Base-by-base conservation (phyloP, 768 basidiomycete species). In the Leccinellum luteum region DNA sequence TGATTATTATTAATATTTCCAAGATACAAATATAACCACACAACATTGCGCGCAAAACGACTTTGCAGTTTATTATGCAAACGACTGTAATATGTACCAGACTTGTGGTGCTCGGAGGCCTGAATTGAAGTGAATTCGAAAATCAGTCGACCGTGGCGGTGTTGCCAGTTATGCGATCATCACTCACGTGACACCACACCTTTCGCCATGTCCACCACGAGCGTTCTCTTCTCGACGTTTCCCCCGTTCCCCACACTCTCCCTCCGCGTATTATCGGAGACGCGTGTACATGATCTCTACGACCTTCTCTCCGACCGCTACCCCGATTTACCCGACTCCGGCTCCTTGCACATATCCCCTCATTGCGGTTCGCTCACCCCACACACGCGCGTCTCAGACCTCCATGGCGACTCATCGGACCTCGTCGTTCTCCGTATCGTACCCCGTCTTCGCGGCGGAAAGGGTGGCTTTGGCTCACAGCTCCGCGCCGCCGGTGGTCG, bases 401-500 rank as follows among this genome's bases (percentile, higher is more conserved):
- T 76, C 8, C 64, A 72, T 63, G 66, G 55, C 19, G 65, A 68
- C 30, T 65, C 68, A 15, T 68, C 69, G 5, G 61, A 68, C 38
- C 72, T 90, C 27, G 76, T 93, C n/a, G 78, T 81, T 2, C 76
- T 98, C 1, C 81, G 92, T 0, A 78, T 96, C n/a, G 76, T 81
- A 1, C 88, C 92, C 0, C 78, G 87, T 25, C 69, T 98, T 7
- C 78, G 80, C 3, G 96, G 96, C 50, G 97, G 97, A 19, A 99
- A 98, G 75, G 96, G 97, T 71, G 97, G 96, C 32, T 98, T 99
- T 67, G 97, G 97, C 4, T 92, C 90, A 17, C 94, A 98, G 77
- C 79, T 99, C 62, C 84, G 97, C 71, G 96, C 97, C 0, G 96
- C 96, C 14, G 97, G 97, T 62, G 96, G 97, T 13, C 84, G 96